Evolutionary conservation across 139 green algal genomes (phyloP).

Genomic region (Astrephomene gubernaculifera): DNA sequence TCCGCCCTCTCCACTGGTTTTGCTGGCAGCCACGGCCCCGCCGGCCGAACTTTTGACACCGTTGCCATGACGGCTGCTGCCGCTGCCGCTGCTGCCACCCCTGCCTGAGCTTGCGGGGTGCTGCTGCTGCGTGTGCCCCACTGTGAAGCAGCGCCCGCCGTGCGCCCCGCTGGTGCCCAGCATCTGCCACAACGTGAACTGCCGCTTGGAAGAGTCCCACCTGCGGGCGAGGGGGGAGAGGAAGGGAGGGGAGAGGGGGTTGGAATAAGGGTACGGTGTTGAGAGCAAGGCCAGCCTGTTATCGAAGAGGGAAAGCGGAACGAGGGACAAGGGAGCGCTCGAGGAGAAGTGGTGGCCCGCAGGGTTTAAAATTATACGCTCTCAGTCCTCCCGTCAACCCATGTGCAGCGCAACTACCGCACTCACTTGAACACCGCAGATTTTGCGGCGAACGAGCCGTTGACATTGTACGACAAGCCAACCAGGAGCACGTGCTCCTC

Average conservation of each 20-base stretch:
- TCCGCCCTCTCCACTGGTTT: too few species aligned
- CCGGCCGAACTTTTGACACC: too few species aligned
- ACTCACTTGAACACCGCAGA: slow-evolving; percentile 25
- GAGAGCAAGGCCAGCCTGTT: too few species aligned
- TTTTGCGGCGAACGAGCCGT: background rate
- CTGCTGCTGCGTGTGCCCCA: background rate
- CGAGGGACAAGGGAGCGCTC: too few species aligned
- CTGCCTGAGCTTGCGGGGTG: background rate
- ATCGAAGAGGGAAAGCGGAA: too few species aligned
- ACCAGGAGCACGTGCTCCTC: slow-evolving; percentile 9
- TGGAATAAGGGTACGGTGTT: too few species aligned
- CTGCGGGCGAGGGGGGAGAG: background rate
- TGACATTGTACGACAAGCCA: background rate
- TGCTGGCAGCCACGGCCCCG: background rate
- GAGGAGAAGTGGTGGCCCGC: too few species aligned
- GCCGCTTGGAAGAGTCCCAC: background rate
- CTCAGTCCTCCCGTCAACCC: too few species aligned
- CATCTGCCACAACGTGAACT: slow-evolving; percentile 24
- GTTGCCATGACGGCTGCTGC: too few species aligned
- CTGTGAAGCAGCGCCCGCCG: slow-evolving; percentile 13
- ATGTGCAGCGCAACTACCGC: too few species aligned
- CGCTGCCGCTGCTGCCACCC: background rate
- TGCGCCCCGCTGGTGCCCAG: slow-evolving; percentile 12
- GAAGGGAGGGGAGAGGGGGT: too few species aligned
- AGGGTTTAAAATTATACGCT: too few species aligned